Conservation (phyloP, 2,329 filamentous ascomycete species). For the Penicillium sp. region DNA sequence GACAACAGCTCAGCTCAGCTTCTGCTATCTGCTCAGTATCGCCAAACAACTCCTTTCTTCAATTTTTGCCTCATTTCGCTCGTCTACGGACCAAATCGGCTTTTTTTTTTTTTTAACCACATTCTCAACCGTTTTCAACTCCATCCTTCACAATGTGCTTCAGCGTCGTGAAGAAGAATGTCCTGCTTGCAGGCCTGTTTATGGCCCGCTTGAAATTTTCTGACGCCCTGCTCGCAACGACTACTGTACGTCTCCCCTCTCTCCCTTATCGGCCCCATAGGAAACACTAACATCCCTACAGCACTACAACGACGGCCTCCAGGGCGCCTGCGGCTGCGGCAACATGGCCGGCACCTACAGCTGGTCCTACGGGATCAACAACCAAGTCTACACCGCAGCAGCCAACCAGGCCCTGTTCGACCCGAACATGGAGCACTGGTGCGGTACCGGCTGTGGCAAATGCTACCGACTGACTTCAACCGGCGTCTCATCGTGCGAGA, state of each 20-base stretch:
- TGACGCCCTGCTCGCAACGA: conserved; percentile 7
- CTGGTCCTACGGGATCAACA: conserved; percentile 11
- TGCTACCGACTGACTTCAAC: conserved; percentile 33
- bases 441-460: conserved; percentile 32
- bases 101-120: no score
- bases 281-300: neutral
- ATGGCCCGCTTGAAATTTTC: neutral
- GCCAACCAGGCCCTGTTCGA: conserved; percentile 32
- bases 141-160: neutral
- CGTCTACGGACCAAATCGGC: no score
- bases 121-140: neutral
- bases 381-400: conserved; percentile 29
- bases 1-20: neutral
- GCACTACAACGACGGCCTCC: conserved; percentile 18
- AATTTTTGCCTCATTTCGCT: neutral
- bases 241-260: conserved; percentile 7
- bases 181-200: neutral
- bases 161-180: neutral
- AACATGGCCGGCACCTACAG: conserved; percentile 7
- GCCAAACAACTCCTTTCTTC: neutral
- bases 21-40: neutral
- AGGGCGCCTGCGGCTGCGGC: conserved; percentile 18
- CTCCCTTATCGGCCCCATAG: neutral
- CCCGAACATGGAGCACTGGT: conserved; percentile 27
- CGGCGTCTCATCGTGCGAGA: conserved; percentile 23